Evolutionary conservation across 139 green algal genomes (phyloP).

Genomic region (Nannochloris sp.): DNA sequence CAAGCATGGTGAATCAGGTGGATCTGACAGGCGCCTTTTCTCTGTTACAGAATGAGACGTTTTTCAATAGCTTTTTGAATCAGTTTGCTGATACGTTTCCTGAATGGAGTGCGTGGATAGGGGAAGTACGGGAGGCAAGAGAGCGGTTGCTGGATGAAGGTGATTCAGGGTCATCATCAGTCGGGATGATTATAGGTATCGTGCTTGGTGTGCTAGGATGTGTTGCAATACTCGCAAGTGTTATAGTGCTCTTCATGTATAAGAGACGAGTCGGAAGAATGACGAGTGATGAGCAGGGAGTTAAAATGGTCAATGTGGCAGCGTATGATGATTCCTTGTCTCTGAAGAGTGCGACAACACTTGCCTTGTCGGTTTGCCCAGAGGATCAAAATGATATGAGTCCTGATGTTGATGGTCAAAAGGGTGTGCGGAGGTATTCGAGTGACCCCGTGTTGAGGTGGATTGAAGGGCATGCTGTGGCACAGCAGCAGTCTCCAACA

Average conservation of each 20-base stretch:
- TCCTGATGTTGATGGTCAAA: not conserved
- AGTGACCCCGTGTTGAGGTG: not conserved
- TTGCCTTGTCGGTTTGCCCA: not conserved
- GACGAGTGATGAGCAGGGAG: not conserved
- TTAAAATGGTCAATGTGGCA: not conserved
- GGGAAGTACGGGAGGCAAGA: not conserved
- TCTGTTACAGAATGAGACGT: not conserved
- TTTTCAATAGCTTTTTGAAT: not conserved
- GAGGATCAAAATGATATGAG: not conserved
- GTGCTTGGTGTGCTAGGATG: not conserved
- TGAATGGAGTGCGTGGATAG: not conserved
- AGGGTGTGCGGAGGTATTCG: not conserved
- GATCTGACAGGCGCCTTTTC: not conserved
- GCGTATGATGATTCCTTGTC: not conserved
- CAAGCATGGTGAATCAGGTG: not conserved
- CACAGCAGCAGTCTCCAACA: not conserved
- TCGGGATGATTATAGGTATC: not conserved
- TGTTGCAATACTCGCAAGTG: not conserved
- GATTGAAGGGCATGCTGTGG: not conserved
- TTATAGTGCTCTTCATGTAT: not conserved
- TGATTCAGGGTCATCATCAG: not conserved
- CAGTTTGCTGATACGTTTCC: not conserved
- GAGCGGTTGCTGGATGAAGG: not conserved
- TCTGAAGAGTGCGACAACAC: not conserved
- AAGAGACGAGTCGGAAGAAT: not conserved